Percentiles rank a stretch among this genome's conserved stretches.
These are phyloP conservation scores for Fusarium haematococcum DNA, from an alignment of 2,329 filamentous ascomycete species.

Conservation along the genomic window DNA sequence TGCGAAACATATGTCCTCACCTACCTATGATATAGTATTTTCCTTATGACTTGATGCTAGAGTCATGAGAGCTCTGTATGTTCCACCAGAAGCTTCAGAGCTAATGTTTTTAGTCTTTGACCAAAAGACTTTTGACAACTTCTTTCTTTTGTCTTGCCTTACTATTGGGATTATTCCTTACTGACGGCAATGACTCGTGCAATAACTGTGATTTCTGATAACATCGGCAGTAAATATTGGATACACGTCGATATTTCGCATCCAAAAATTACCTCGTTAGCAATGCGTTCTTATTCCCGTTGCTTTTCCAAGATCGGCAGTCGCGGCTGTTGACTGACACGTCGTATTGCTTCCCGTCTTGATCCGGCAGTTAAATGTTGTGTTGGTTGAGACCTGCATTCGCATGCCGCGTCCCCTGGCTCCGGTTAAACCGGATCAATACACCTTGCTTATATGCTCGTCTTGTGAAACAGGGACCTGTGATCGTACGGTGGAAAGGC, in stretches of 20 bases:
- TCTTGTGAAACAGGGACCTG: neutral
- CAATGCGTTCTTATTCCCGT: neutral
- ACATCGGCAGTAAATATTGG: neutral
- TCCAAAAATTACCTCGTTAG: neutral
- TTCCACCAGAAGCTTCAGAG: neutral
- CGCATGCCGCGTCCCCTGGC: neutral
- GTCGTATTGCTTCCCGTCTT: neutral
- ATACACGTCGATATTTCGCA: neutral
- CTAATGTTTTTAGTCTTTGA: neutral
- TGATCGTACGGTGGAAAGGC: neutral
- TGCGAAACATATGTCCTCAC: neutral
- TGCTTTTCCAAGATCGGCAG: neutral
- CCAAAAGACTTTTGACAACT: neutral
- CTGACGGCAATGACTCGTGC: neutral
- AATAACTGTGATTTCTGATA: neutral
- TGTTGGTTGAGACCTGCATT: neutral
- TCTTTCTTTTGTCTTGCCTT: neutral
- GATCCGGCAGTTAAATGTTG: neutral
- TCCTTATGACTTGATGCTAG: neutral
- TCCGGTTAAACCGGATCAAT: neutral
- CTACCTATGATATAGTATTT: neutral
- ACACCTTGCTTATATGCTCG: neutral
- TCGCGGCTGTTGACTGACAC: neutral
- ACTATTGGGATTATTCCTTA: neutral
- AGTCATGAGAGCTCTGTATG: neutral